Evolutionary conservation across 1,139 yeast species (phyloP), one percentile per base, ranked within the genome.

Genomic region (Kodamaea ohmeri): DNA sequence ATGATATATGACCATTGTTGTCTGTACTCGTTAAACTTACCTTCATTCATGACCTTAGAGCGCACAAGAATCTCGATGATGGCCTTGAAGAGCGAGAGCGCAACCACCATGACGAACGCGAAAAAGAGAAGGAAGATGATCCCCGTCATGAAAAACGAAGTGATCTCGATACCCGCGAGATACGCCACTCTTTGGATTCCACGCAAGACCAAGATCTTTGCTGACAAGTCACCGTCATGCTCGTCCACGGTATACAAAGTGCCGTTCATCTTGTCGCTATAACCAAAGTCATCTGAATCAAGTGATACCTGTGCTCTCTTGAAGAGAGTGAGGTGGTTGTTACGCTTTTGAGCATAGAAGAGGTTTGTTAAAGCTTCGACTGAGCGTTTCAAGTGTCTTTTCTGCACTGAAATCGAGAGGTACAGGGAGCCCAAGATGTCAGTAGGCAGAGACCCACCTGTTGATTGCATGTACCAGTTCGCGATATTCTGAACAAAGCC

Each of bases 381-480:
- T 12, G 51, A 42, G 46, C 67, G 55, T 49, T 64, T 65, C 25
- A 58, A 51, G 29, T 31, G 18, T 35, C 53, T 55, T 58, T 83
- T 85, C 58, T 89, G 95, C 7, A 89, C 96, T 5, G 95, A 83
- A 39, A 90, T 76, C 2, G 96, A 81, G 52, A 74, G 73, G 51
- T 51, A 81, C 51, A 51, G 67, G 60, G 66, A 66, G 12, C 74
- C 65, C 35, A 89, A 61, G 34, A 88, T 76, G 41, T 84, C 83
- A 3, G 96, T 83, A 3, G 95, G 81, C 1, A 74, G 60, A 9
- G n/a, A 9, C 42, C 98, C 98, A 32, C 97, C 97, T 1, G 98
- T 92, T n/a, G 96, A 71, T 63, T 90, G 96, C 41, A 92, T 81
- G 63, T 92, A 92, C 98, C 98, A 92, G 58, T 82, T 78, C 51